These are phyloP conservation scores for Metarhizium album DNA, from an alignment of 2,329 filamentous ascomycete genomes.

Conservation along the genomic window DNA sequence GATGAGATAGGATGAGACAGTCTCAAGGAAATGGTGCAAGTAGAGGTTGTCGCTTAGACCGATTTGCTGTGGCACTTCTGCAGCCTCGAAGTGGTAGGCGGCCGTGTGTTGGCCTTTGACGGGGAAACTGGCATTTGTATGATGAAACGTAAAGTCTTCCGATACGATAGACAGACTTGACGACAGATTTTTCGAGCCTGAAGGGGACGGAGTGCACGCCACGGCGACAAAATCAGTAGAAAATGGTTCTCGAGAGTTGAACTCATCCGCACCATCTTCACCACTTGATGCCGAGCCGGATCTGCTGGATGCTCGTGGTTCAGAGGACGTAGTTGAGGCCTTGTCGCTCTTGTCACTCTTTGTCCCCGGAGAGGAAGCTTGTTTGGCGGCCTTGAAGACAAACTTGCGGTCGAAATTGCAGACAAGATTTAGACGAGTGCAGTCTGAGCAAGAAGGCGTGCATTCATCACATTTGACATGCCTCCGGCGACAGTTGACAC, in stretches of 20 bases:
- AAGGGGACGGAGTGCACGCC: no score
- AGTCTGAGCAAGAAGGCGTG: conserved; percentile 26
- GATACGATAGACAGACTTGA: no score
- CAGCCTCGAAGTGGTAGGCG: no score
- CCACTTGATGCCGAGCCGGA: conserved; percentile 1
- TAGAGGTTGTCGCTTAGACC: conserved; percentile 18
- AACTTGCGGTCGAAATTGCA: conserved; percentile 12
- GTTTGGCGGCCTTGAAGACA: conserved; percentile 8
- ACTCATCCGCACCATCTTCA: neutral
- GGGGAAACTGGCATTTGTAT: no score
- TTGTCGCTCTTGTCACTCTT: neutral
- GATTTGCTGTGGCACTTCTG: no score
- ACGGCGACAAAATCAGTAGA: neutral
- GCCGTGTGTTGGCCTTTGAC: no score
- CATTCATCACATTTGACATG: conserved; percentile 18
- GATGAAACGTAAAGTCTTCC: no score
- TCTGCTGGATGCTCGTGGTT: neutral
- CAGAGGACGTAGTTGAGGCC: conserved; percentile 17
- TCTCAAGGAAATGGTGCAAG: conserved; percentile 25
- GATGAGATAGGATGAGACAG: conserved; percentile 30
- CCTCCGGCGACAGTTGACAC: conserved; percentile 27
- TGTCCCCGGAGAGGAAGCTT: conserved; percentile 3
- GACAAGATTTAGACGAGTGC: conserved; percentile 16
- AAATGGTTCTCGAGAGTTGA: neutral
- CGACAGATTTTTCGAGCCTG: no score